Conservation (phyloP, 2,329 filamentous ascomycete genomes). For the Helotiales sp. region DNA sequence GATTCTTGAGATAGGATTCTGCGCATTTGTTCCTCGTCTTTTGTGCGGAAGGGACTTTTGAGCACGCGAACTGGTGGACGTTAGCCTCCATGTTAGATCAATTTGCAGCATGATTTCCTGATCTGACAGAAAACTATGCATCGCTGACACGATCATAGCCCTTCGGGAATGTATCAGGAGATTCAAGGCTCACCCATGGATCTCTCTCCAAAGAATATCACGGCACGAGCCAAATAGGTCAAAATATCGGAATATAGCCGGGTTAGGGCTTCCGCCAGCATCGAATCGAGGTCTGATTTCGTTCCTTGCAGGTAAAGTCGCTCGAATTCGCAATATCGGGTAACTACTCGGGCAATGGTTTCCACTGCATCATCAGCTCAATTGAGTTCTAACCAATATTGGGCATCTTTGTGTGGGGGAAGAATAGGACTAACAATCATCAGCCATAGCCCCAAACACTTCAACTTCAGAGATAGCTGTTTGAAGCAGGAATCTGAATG, state of each 20-base stretch:
- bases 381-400: no score
- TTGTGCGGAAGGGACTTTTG: no score
- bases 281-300: neutral
- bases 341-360: neutral
- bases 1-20: conserved; percentile 9
- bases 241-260: neutral
- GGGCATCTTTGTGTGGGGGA: no score
- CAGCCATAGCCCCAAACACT: neutral
- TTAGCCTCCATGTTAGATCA: no score
- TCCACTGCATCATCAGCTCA: no score
- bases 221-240: neutral
- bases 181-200: neutral
- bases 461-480: neutral
- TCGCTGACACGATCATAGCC: conserved; percentile 15
- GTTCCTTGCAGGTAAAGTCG: neutral
- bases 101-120: no score
- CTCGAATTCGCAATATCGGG: neutral
- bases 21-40: conserved; percentile 3
- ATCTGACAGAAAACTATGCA: no score
- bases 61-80: no score
- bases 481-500: conserved; percentile 13
- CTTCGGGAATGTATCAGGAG: conserved; percentile 7
- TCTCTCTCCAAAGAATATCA: neutral
- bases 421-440: no score
- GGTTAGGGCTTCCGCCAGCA: neutral